phyloP scores from a whole-genome alignment of 2,329 filamentous ascomycete species.

The Knoxdaviesia capensis region DNA sequence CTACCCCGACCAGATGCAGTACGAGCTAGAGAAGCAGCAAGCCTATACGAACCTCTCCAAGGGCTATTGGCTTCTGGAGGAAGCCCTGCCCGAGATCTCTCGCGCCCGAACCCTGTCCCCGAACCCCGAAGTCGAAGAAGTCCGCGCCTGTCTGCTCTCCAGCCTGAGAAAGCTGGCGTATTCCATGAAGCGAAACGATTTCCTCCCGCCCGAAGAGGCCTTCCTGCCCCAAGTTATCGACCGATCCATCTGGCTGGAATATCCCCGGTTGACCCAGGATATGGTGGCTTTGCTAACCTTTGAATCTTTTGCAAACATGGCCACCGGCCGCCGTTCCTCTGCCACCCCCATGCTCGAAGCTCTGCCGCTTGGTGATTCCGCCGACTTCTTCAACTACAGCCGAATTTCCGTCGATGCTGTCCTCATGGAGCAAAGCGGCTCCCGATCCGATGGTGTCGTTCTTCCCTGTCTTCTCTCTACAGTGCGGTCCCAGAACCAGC shows the following conservation, averaged over 20 bases:
- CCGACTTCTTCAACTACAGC: slow-evolving; percentile 57
- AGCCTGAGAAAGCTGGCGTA: slow-evolving; percentile 54
- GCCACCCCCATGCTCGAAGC: slow-evolving; percentile 27
- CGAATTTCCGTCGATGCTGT: slow-evolving; percentile 56
- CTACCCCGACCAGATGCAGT: slow-evolving; percentile 30
- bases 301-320: slow-evolving; percentile 16
- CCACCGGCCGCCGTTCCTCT: slow-evolving; percentile 15
- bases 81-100: slow-evolving; percentile 28
- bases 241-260: slow-evolving; percentile 63
- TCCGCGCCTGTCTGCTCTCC: slow-evolving; percentile 35
- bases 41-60: slow-evolving; percentile 76
- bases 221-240: slow-evolving; percentile 62
- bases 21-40: slow-evolving; percentile 43
- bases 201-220: slow-evolving; percentile 49
- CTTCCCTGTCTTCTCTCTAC: slow-evolving; percentile 63
- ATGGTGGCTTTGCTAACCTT: slow-evolving; percentile 45
- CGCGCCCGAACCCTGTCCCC: slow-evolving; percentile 19
- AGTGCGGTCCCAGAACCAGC: slow-evolving; percentile 46
- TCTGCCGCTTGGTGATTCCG: slow-evolving; percentile 59
- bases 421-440: slow-evolving; percentile 47
- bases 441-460: slow-evolving; percentile 43
- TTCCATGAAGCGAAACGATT: slow-evolving; percentile 69
- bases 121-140: slow-evolving; percentile 27
- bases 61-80: slow-evolving; percentile 57
- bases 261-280: slow-evolving; percentile 54